Conservation (phyloP, 2,329 filamentous ascomycete species). For the Elsinoe batatas region DNA sequence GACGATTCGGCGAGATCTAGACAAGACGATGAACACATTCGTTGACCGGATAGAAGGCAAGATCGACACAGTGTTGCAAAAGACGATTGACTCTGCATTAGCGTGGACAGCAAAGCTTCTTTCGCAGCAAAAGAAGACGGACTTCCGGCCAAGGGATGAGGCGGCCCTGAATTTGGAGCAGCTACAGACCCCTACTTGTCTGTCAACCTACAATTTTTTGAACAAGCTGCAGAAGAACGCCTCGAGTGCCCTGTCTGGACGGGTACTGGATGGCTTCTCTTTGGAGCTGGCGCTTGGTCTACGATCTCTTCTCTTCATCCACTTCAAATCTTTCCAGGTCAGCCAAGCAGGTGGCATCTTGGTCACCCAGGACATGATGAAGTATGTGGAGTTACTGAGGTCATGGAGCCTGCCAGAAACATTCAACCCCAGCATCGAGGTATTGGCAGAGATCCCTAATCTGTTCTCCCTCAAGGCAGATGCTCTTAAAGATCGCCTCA, state of each 20-base stretch:
- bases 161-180: slow-evolving; percentile 57
- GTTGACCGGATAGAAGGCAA: slow-evolving; percentile 77
- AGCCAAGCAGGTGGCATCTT: slow-evolving; percentile 89
- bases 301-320: slow-evolving; percentile 70
- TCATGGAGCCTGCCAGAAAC: slow-evolving; percentile 62
- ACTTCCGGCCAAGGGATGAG: slow-evolving; percentile 80
- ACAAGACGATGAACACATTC: slow-evolving; percentile 65
- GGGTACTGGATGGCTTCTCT: slow-evolving; percentile 72
- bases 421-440: slow-evolving; percentile 54
- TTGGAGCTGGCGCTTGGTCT: slow-evolving; percentile 75
- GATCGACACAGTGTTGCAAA: slow-evolving; percentile 60
- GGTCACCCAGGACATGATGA: slow-evolving; percentile 91
- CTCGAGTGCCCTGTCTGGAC: slow-evolving; percentile 63
- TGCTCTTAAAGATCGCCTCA: slow-evolving; percentile 42
- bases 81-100: slow-evolving; percentile 60
- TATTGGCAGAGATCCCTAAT: slow-evolving; percentile 86
- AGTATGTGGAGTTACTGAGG: slow-evolving; percentile 78
- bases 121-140: slow-evolving; percentile 70
- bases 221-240: slow-evolving; percentile 50
- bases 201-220: slow-evolving; percentile 71
- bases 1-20: slow-evolving; percentile 81
- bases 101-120: slow-evolving; percentile 68
- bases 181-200: slow-evolving; percentile 78
- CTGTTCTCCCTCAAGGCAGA: slow-evolving; percentile 79
- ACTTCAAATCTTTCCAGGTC: slow-evolving; percentile 89